Evolutionary conservation across 2,329 filamentous ascomycete genomes (phyloP).

Genomic region (Microdochium nivale): DNA sequence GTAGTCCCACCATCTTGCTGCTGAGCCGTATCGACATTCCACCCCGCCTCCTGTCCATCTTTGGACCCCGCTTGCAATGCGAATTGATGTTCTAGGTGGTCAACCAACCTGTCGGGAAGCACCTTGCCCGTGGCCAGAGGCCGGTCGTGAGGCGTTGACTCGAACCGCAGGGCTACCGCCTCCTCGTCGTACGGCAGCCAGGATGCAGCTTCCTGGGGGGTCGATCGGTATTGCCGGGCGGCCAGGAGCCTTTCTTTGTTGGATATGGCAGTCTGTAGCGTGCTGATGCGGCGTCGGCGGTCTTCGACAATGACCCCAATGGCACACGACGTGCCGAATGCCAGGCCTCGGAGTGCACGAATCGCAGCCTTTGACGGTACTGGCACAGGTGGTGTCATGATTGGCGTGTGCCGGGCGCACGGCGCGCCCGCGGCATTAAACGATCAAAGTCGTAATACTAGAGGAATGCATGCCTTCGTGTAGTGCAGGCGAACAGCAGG

Average conservation of each 20-base stretch:
- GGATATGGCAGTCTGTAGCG: constrained; percentile 38
- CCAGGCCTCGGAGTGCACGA: constrained; percentile 44
- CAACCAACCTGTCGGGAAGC: neutral
- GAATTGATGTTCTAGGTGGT: neutral
- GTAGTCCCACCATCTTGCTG: neutral
- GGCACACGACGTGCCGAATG: constrained; percentile 49
- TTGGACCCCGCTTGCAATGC: neutral
- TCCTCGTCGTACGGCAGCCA: constrained; percentile 7
- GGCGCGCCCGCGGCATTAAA: neutral
- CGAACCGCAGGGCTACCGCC: neutral
- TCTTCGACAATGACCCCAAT: constrained; percentile 47
- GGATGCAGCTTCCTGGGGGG: neutral
- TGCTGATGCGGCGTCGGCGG: constrained; percentile 43
- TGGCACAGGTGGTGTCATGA: constrained; percentile 37
- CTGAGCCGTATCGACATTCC: too few species aligned
- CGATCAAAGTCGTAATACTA: neutral
- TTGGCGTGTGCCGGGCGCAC: neutral
- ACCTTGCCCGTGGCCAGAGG: neutral
- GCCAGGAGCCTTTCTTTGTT: constrained; percentile 44
- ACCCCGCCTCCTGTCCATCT: neutral
- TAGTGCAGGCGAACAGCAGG: neutral
- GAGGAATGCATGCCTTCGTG: neutral
- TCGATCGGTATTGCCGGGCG: constrained; percentile 16
- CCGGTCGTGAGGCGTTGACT: neutral
- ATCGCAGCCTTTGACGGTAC: constrained; percentile 47